Base-by-base conservation (phyloP, 176 grass and related monocot genomes). In the Lolium multiflorum region DNA sequence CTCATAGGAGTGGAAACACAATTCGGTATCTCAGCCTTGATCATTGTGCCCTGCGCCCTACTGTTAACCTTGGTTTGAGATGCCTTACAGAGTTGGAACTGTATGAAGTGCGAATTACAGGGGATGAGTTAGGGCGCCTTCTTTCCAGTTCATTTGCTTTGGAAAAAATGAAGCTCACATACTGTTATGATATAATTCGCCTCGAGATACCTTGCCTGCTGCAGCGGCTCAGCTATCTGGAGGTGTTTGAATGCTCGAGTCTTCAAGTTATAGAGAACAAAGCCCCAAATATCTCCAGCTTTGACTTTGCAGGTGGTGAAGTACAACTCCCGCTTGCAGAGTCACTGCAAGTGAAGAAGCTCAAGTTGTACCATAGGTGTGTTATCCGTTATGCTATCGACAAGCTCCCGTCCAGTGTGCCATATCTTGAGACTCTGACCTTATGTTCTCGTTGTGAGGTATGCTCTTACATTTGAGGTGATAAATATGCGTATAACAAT, bases 341-440 rank as follows among this genome's bases (percentile, higher is more conserved):
- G 2, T 12, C 10, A 31, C 9, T 48, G 41, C 13, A 25, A 22
- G 11, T 17, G 39, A 80, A 79, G 38, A 13, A 25, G 37, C 20
- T 79, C 4, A 15, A 4, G 12, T 61, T 79, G 11, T 21, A 18
- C 21, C 21, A 6, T 3, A 14, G 21, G 0, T 11, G 41, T 46
- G 20, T 20, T 22, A 12, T 74, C 41, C 21, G 10, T 83, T 48
- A 83, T 83, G 69, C 55, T 35, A 17, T 56, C 8, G 24, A 25
- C 12, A 38, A 78, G 52, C 68, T 85, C 55, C 61, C 62, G 0
- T 57, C 74, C 48, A 78, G 24, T 26, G 12, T 85, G 35, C 83
- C 74, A n/a, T 69, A 69, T 41, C 61, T 85, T 31, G 83, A 85
- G 63, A 85, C 61, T 78, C 74, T 85, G 25, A 6, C 6, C 12